Evolutionary conservation across 257 asterid genomes (phyloP), one percentile per base, ranked within the genome.

Genomic region (Solanum pimpinellifolium): DNA sequence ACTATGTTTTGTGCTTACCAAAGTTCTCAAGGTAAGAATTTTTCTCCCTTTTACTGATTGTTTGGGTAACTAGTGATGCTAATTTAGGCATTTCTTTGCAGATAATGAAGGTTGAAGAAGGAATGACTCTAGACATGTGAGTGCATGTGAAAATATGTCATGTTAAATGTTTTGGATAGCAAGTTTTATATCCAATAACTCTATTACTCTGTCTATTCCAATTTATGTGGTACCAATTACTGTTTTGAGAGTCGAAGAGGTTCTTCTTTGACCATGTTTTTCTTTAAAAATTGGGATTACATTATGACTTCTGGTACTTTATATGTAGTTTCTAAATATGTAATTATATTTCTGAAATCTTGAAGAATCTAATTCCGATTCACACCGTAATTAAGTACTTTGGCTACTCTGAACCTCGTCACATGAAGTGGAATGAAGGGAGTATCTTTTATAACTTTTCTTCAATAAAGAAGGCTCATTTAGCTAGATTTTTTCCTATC

Each of bases 61-160:
- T 6, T 29, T 81, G 69, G 69, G 69, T 29, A 85, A 47, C 25
- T 59, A 62, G 76, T 73, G 39, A 87, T 77, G 46, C 42, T 88
- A 59, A 75, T 83, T 33, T 90, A n/a, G 46, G 29, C 85, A 77
- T 83, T 59, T 80, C 85, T 90, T 18, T 86, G 88, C 96, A 97
- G 99, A 90, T 97, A 87, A 90, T 95, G 93, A 94, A 96, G 90
- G 93, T 97, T 86, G 99, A 95, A 89, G 96, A 96, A 91, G 99
- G 99, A 86, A 95, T 95, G 99, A 97, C 99, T 88, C 86, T 94
- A 91, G 99, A 97, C 42, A 92, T 97, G 99, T 97, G 92, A 92
- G 98, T 91, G 44, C 84, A 44, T 80, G 66, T 80, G 35, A 80
- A 47, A 42, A 27, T 27, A 15, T 46, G 42, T 46, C 66, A 46